Conservation (phyloP, 257 asterid genomes). For the Nicotiana undulata region DNA sequence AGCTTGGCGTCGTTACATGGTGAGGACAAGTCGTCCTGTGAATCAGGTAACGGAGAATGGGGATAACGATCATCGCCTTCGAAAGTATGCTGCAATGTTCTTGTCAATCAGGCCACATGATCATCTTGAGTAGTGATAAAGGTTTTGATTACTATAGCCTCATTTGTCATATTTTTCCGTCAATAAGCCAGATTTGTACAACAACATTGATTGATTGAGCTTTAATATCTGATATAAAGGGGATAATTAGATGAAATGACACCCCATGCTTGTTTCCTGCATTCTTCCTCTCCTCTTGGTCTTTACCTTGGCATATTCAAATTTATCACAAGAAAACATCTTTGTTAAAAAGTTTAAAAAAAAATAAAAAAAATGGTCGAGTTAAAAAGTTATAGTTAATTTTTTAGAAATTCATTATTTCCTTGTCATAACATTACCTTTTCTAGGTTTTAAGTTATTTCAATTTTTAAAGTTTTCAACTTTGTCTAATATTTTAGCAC, state of each 20-base stretch:
- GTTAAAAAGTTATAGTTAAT: too few relatives aligned
- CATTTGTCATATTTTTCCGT: neutral
- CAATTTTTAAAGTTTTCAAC: too few relatives aligned
- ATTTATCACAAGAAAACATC: too few relatives aligned
- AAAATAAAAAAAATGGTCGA: too few relatives aligned
- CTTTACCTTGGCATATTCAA: too few relatives aligned
- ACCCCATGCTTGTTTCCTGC: too few relatives aligned
- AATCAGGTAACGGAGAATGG: slow-evolving; percentile 15
- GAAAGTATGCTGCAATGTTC: slow-evolving; percentile 76
- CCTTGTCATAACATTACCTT: too few relatives aligned
- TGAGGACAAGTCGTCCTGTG: slow-evolving; percentile 39
- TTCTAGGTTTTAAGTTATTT: too few relatives aligned
- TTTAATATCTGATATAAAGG: neutral
- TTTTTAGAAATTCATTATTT: too few relatives aligned
- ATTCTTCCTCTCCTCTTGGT: too few relatives aligned
- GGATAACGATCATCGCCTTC: slow-evolving; percentile 50
- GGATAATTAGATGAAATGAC: neutral
- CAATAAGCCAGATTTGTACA: neutral
- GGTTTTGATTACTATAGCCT: neutral
- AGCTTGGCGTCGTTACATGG: slow-evolving; percentile 64
- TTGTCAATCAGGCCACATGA: slow-evolving; percentile 87
- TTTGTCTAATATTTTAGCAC: too few relatives aligned
- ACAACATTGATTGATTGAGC: neutral
- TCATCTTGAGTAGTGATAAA: slow-evolving; percentile 57
- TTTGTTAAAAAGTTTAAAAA: too few relatives aligned